Evolutionary conservation across 208 protist genomes (phyloP), one percentile per base, ranked within the genome.

Genomic region (Trypanosomatidae sp.): DNA sequence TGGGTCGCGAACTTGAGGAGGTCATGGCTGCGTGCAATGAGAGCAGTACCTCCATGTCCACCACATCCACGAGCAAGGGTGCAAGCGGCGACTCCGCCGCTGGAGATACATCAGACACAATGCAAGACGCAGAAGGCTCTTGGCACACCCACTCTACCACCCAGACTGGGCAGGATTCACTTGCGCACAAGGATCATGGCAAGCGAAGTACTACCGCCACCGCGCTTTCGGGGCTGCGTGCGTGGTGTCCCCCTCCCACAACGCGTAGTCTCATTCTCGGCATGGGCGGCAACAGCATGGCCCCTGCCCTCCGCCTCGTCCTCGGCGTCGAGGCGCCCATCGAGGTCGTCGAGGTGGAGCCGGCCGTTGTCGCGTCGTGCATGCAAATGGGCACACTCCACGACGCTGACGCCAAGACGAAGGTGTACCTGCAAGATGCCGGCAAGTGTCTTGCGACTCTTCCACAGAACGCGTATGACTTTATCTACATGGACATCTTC

Each of bases 251-350:
- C 3, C 62, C 80, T 5, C 13, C 80, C 1, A 69, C 33, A 19
- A 83, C 75, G 39, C 75, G 77, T 12, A 60, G 90, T 8, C 62
- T 95, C 3, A 72, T 95, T 7, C 82, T 95, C 10, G 90, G 90
- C 52, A 95, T 95, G 90, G 90, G 90, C 58, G 90, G 90, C 36
- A 95, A 95, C 78, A 95, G 87, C 74, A 95, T 95, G 80, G 90
- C 85, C 1, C 64, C 83, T 0, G 77, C 85, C 22, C 76, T 95
- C 17, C 87, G 90, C 39, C 19, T 74, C 47, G 66, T 92, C 28
- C 72, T 95, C 9, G 90, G 90, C 6, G 55, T 69, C 4, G 58
- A 67, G 1, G 87, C 80, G 5, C 46, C 82, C 12, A 79, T 95
- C 25, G 77, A 91, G 64, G 70, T 92, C 25, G 84, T 90, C 25